Evolutionary conservation across 768 basidiomycete genomes (phyloP), one percentile per base, ranked within the genome.

Genomic region (Rhizopogon vesiculosus): DNA sequence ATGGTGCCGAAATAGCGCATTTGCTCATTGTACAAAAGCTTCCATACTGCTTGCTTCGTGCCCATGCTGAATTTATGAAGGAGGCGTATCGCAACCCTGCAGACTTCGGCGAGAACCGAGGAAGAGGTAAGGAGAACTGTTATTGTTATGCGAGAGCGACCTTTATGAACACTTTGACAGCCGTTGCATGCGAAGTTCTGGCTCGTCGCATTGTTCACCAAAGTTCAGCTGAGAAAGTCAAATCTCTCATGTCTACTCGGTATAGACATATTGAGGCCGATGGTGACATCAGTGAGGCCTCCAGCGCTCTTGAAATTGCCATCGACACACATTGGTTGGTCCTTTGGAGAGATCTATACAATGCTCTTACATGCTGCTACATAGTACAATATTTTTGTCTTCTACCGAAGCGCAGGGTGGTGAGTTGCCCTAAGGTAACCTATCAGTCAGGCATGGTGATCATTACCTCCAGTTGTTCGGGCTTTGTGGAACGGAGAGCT

Each of bases 321-420:
- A 91, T 96, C 58, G 95, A 98, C 69, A 83, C 91, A 53, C 84
- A 93, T 62, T 92, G 93, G 91, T 93, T 60, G 40, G 65, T 53
- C 43, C 54, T 46, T 44, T 15, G 9, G 8, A 43, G 8, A 18
- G n/a, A 31, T 45, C 2, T 42, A 12, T 29, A 31, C 15, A 16
- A 56, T 56, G 18, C 16, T 53, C 25, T 58, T 10, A 54, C 46
- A 52, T 44, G 50, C 35, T 18, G 22, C 22, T 9, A 15, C 53
- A 6, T 51, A 92, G 91, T 61, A 80, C 84, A 6, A 89, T 91
- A 61, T 94, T 95, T 67, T 69, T 95, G 42, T 92, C 92, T 9
- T 94, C 91, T 0, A 84, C 68, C 46, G 93, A 94, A 72, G 85
- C 91, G 13, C 93, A 96, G 67, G 80, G 88, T 64, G 85, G 91